Base-by-base conservation (phyloP, 1,139 yeast species). In the Diutina pseudorugosa region DNA sequence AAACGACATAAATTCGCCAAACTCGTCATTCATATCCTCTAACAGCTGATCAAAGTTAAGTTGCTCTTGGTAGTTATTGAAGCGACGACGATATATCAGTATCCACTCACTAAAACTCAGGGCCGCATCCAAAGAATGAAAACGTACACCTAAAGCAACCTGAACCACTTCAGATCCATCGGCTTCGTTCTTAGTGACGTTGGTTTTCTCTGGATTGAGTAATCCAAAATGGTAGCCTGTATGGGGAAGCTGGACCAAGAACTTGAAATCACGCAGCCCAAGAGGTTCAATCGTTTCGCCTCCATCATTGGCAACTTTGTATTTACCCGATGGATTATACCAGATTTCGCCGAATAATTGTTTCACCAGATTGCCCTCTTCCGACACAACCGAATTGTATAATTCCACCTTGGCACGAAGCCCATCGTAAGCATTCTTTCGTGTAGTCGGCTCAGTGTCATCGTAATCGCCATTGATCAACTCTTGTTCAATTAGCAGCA, bases 291-390 rank as follows among this genome's bases (percentile, higher is more conserved):
- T 45, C 5, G 49, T 45, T n/a, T 45, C 49, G 12, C 49, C 49
- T 16, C 49, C 49, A 27, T 45, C 49, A 16, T 45, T 45, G 16
- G 49, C 49, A 3, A 45, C 23, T 4, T 11, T 16, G 14, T 16
- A n/a, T 20, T 45, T 27, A 5, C 36, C 40, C 9, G 30, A 19
- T 9, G 49, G 49, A 16, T 45, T 45, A 18, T 45, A 45, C 49
- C 49, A 45, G n/a, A 45, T 18, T 19, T 45, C 49, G 21, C 49
- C 49, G 27, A 45, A 45, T n/a, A 23, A 11, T 9, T 21, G n/a
- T 16, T 44, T 23, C 20, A 16, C 42, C 9, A 19, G 20, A 16
- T 18, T 18, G n/a, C 21, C 18, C 18, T n/a, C 19, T 12, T 14
- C 33, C 7, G 20, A n/a, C 7, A 27, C 12, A 5, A 27, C 27